Conservation (phyloP, 139 green algal genomes). For the Asterochloris erici region DNA sequence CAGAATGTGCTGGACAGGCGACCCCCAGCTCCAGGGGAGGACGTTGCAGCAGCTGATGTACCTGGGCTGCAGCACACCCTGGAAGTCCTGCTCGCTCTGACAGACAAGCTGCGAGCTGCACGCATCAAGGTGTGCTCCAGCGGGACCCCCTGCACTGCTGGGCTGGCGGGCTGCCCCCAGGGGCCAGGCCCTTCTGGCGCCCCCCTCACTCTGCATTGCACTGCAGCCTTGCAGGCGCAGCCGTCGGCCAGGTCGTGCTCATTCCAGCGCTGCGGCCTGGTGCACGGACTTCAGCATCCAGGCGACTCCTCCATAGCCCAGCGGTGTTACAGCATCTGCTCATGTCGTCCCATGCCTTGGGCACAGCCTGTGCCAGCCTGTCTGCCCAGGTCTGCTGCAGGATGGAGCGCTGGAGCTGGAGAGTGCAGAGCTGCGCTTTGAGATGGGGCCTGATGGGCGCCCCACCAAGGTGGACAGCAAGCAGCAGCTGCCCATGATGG, state of each 20-base stretch:
- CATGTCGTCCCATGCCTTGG: background rate
- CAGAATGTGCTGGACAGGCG: conserved; percentile 57
- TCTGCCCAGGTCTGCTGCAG: conserved; percentile 8
- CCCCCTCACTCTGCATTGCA: too few relatives aligned
- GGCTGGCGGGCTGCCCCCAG: too few relatives aligned
- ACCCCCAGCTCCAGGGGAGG: conserved; percentile 19
- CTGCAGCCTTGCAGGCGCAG: too few relatives aligned
- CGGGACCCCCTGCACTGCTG: too few relatives aligned
- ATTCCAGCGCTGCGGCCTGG: too few relatives aligned
- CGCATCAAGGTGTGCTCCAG: background rate
- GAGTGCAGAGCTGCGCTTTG: conserved; percentile 57
- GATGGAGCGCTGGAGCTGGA: conserved; percentile 51
- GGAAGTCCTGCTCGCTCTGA: conserved; percentile 24
- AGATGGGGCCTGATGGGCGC: conserved; percentile 24
- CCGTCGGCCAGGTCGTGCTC: too few relatives aligned
- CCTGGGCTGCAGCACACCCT: conserved; percentile 28
- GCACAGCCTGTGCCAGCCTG: too few relatives aligned
- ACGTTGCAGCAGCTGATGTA: conserved; percentile 24
- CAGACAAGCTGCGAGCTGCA: conserved; percentile 3
- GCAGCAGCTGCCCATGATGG: conserved; percentile 51
- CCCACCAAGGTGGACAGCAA: conserved; percentile 38
- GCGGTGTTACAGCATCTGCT: background rate
- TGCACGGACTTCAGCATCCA: too few relatives aligned
- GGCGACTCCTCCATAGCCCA: too few relatives aligned
- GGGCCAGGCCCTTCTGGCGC: too few relatives aligned